Conservation (phyloP, 257 asterid genomes). For the Primulina eburnea region DNA sequence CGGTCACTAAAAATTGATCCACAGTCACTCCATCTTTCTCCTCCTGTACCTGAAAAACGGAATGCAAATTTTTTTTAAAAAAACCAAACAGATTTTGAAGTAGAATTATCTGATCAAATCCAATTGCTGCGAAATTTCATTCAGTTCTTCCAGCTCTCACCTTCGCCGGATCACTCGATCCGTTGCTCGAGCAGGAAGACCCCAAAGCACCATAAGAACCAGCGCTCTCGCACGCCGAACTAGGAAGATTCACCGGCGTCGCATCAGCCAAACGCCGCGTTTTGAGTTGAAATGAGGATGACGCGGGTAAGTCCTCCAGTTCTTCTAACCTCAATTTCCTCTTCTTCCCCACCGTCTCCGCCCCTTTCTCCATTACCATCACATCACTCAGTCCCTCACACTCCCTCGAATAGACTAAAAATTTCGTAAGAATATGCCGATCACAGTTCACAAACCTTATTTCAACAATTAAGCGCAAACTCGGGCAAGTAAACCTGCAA, state of each 20-base stretch:
- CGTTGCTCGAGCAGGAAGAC: constrained; percentile 44
- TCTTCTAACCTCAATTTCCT: constrained; percentile 39
- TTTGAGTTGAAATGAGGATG: constrained; percentile 36
- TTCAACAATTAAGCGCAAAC: constrained; percentile 5
- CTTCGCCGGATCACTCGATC: constrained; percentile 33
- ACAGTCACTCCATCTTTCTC: constrained; percentile 32
- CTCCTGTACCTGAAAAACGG: constrained; percentile 19
- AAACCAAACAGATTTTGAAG: background rate
- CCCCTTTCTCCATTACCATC: constrained; percentile 24
- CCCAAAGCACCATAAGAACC: constrained; percentile 34
- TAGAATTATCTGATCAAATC: constrained; percentile 13
- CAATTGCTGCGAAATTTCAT: constrained; percentile 1
- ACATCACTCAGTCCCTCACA: constrained; percentile 31
- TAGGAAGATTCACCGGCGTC: constrained; percentile 29
- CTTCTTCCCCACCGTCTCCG: constrained; percentile 36
- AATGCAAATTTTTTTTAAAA: constrained; percentile 23
- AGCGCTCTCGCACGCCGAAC: constrained; percentile 32
- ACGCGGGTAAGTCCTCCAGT: constrained; percentile 22
- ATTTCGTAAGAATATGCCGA: background rate
- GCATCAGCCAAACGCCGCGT: constrained; percentile 32
- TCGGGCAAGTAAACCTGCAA: background rate
- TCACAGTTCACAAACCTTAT: background rate
- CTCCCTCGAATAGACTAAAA: constrained; percentile 24
- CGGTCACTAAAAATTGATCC: constrained; percentile 23
- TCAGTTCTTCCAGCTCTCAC: constrained; percentile 8